These are phyloP conservation scores for Psilocybe cubensis DNA, from an alignment of 768 basidiomycete species.

Conservation along the genomic window DNA sequence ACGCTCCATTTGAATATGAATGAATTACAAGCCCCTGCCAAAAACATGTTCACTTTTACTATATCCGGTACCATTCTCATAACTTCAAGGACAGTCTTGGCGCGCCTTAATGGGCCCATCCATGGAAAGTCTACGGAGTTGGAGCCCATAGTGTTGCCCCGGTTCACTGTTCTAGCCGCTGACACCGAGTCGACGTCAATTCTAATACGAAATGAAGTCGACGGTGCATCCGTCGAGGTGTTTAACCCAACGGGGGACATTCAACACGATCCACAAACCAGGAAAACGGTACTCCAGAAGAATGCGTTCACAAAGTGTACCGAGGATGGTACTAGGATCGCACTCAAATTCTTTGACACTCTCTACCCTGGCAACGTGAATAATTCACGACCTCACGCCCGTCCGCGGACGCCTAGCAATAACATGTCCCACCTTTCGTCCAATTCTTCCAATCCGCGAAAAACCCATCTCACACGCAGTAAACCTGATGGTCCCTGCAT, in stretches of 20 bases:
- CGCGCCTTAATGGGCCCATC: conserved; percentile 27
- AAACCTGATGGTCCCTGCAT: conserved; percentile 60
- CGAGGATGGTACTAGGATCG: conserved; percentile 63
- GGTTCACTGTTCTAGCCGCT: conserved; percentile 69
- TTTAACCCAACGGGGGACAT: conserved; percentile 61
- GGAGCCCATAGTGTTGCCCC: conserved; percentile 64
- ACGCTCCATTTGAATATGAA: conserved; percentile 84
- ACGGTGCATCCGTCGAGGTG: conserved; percentile 56
- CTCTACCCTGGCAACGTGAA: conserved; percentile 14
- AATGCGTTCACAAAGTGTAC: conserved; percentile 63
- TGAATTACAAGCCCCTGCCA: conserved; percentile 66
- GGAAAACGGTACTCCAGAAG: conserved; percentile 65
- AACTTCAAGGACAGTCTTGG: conserved; percentile 42
- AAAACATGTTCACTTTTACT: conserved; percentile 66
- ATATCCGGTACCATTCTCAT: conserved; percentile 70
- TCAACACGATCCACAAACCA: conserved; percentile 58
- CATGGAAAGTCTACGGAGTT: conserved; percentile 24
- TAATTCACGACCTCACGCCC: conserved; percentile 23
- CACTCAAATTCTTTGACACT: conserved; percentile 42
- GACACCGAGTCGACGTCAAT: conserved; percentile 63
- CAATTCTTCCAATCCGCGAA: conserved; percentile 26
- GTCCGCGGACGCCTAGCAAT: conserved; percentile 40
- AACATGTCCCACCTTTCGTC: conserved; percentile 31
- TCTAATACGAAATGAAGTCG: conserved; percentile 62
- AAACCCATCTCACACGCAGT: conserved; percentile 28